phyloP scores from a whole-genome alignment of 805 yeast species.

The Phaffomyces opuntiae region DNA sequence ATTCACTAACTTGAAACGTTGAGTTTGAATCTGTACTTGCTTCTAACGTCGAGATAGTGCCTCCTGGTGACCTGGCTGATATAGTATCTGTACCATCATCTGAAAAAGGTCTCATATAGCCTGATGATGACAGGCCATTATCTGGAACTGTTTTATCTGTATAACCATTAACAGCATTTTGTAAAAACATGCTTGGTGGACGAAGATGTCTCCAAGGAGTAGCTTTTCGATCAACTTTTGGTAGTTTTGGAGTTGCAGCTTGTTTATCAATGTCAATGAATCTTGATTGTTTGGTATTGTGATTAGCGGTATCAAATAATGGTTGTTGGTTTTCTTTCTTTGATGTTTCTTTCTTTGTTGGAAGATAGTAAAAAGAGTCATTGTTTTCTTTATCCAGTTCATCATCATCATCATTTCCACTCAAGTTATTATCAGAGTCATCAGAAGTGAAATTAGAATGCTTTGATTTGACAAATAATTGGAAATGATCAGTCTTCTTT shows the following conservation, averaged over 20 bases:
- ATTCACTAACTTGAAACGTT: constrained; percentile 20
- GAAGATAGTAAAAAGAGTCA: too few species aligned
- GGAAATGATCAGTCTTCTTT: constrained; percentile 7
- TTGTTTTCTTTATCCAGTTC: neutral
- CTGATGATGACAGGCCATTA: constrained; percentile 6
- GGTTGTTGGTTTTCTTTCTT: too few species aligned
- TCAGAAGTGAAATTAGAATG: constrained; percentile 3
- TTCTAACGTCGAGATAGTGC: constrained; percentile 19
- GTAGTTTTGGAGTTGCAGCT: constrained; percentile 23
- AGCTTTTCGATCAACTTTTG: constrained; percentile 27
- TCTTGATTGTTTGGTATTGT: constrained; percentile 2
- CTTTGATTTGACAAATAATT: constrained; percentile 5
- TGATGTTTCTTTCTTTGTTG: too few species aligned
- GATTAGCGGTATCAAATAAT: too few species aligned
- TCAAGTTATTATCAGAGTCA: constrained; percentile 5
- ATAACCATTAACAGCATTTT: constrained; percentile 3
- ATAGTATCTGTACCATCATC: constrained; percentile 7
- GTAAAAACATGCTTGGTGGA: constrained; percentile 15
- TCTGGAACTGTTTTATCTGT: neutral
- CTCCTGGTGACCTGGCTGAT: constrained; percentile 6
- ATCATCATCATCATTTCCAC: constrained; percentile 8
- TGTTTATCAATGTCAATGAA: constrained; percentile 24
- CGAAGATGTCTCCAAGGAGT: constrained; percentile 31
- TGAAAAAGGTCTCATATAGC: constrained; percentile 19
- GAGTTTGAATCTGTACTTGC: constrained; percentile 9